Evolutionary conservation across 1,284 basidiomycete genomes (phyloP), one percentile per base, ranked within the genome.

Genomic region (Puccinia coronata): DNA sequence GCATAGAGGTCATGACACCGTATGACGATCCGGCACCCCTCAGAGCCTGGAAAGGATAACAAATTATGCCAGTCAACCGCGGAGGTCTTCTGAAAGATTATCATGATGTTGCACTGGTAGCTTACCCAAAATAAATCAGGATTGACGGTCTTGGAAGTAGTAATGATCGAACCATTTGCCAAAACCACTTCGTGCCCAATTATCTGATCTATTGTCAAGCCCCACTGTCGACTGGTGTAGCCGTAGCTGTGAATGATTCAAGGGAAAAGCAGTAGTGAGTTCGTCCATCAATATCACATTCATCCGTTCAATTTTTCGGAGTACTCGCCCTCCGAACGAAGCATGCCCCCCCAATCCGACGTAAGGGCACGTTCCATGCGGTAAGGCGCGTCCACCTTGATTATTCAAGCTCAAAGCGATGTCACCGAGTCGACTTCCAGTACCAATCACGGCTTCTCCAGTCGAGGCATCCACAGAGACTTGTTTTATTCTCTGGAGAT

Each of bases 311-410:
- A 0, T 39, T 28, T 31, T 57, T 23, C 9, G 20, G 57, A 31
- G 9, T 6, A 34, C n/a, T 57, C 34, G 70, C 76, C 76, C 76
- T 55, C 86, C 86, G 71, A 84, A 87, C 16, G 84, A 83, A 6
- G 84, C 83, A 55, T 86, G 85, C 0, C 84, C 84, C 2, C 86
- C 86, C 6, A 85, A 82, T 5, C 86, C 86, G 28, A 87, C 86
- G 20, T 83, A 83, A 0, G 86, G 84, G 63, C 86, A 87, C 9
- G 84, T 84, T 1, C 86, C 86, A 28, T 86, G 86, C 0, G 85
- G 83, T 76, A 87, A 83, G 18, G 83, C 86, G 18, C 84, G 82
- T 79, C 51, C 51, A 23, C 84, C 85, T 47, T 85, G 81, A 5
- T 82, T 53, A 82, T 85, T 84, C 6, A 87, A 82, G 8, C 82